Conservation (phyloP, 768 basidiomycete genomes). For the Mycena kentingensis region DNA sequence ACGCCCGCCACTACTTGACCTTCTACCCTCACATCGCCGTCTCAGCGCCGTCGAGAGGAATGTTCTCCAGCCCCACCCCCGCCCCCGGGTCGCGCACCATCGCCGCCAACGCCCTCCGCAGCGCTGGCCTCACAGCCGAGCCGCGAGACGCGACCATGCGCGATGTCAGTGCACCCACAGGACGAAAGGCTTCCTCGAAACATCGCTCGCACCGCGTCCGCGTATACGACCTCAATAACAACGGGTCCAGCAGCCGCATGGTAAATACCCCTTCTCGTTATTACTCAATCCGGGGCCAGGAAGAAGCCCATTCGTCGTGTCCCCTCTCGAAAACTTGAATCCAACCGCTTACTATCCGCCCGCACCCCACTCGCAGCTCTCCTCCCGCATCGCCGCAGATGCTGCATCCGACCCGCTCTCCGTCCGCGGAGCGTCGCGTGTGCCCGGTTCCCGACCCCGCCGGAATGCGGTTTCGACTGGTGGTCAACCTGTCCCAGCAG, state of each 20-base stretch:
- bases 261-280: constrained; percentile 63
- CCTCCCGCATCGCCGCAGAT: constrained; percentile 41
- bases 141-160: constrained; percentile 76
- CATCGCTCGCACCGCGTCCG: constrained; percentile 61
- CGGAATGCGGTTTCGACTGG: constrained; percentile 53
- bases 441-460: constrained; percentile 54
- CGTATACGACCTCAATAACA: constrained; percentile 59
- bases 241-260: constrained; percentile 55
- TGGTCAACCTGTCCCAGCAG: constrained; percentile 22
- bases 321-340: constrained; percentile 33
- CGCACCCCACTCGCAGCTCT: constrained; percentile 42
- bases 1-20: no score
- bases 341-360: constrained; percentile 39
- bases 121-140: constrained; percentile 72
- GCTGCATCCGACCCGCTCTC: constrained; percentile 56
- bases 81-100: constrained; percentile 59
- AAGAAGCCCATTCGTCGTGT: constrained; percentile 38
- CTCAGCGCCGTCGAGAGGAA: constrained; percentile 21
- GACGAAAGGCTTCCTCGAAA: constrained; percentile 69
- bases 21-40: not conserved
- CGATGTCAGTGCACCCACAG: constrained; percentile 68
- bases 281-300: constrained; percentile 34
- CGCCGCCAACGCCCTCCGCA: constrained; percentile 63
- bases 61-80: constrained; percentile 65
- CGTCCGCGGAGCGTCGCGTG: constrained; percentile 66